phyloP scores from a whole-genome alignment of 331 rosid genomes.

The Malus hybrid region DNA sequence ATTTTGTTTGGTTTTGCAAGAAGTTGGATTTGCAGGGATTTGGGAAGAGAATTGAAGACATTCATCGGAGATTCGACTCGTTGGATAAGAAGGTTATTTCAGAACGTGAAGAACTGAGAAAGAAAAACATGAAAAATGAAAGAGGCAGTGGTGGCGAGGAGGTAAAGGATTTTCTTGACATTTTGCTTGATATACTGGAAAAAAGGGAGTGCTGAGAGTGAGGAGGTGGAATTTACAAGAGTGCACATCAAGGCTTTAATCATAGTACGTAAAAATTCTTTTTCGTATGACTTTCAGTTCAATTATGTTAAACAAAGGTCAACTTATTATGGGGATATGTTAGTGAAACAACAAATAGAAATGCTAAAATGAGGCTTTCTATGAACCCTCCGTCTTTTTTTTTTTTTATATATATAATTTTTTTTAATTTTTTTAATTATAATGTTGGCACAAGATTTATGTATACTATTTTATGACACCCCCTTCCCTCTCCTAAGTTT shows the following conservation, averaged over 20 bases:
- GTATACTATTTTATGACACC: too few species aligned
- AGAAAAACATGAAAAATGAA: not conserved
- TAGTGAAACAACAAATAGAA: too few species aligned
- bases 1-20: slow-evolving; percentile 40
- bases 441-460: too few species aligned
- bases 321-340: too few species aligned
- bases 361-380: too few species aligned
- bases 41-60: slow-evolving; percentile 31
- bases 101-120: slow-evolving; percentile 24
- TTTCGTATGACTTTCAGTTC: not conserved
- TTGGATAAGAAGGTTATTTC: slow-evolving; percentile 38
- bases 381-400: too few species aligned
- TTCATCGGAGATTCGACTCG: slow-evolving; percentile 20
- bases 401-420: too few species aligned
- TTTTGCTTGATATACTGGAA: slow-evolving; percentile 30
- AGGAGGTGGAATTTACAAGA: slow-evolving; percentile 12
- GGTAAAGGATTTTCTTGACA: slow-evolving; percentile 29
- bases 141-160: not conserved
- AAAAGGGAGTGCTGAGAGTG: slow-evolving; percentile 6
- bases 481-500: too few species aligned
- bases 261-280: slow-evolving; percentile 17
- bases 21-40: slow-evolving; percentile 38
- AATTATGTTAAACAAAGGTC: too few species aligned
- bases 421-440: too few species aligned
- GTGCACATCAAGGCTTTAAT: slow-evolving; percentile 31